These are phyloP conservation scores for Neurospora sp. DNA, from an alignment of 495 filamentous ascomycete genomes.

Conservation along the genomic window DNA sequence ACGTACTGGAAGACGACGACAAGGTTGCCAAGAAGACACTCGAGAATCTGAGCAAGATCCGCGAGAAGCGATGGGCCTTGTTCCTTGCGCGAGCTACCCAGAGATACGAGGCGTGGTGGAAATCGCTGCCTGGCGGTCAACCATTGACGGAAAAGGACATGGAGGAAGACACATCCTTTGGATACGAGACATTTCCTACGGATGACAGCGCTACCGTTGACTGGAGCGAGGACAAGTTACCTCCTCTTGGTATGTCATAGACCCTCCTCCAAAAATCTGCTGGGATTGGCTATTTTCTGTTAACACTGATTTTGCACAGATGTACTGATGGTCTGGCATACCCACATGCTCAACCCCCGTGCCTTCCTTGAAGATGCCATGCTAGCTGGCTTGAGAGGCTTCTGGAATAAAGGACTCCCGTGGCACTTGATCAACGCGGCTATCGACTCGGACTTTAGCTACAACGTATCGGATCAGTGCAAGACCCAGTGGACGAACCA, in stretches of 20 bases:
- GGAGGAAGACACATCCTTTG: slow-evolving; percentile 1
- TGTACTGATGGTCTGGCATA: slow-evolving; percentile 85
- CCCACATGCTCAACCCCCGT: slow-evolving; percentile 75
- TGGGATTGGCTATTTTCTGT: neutral
- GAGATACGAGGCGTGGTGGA: slow-evolving; percentile 68
- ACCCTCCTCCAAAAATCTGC: neutral
- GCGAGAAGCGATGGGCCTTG: slow-evolving; percentile 73
- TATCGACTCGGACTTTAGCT: slow-evolving; percentile 59
- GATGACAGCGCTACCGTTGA: slow-evolving; percentile 3
- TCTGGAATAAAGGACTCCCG: slow-evolving; percentile 62
- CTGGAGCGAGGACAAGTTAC: slow-evolving; percentile 25
- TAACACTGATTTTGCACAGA: slow-evolving; percentile 35
- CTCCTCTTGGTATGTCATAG: slow-evolving; percentile 28
- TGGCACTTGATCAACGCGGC: slow-evolving; percentile 54
- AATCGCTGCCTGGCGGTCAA: slow-evolving; percentile 16
- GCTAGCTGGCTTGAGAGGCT: slow-evolving; percentile 42
- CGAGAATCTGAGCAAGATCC: slow-evolving; percentile 38
- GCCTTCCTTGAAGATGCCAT: slow-evolving; percentile 71
- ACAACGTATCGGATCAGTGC: slow-evolving; percentile 40
- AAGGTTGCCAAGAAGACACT: slow-evolving; percentile 17
- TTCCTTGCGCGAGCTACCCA: slow-evolving; percentile 65
- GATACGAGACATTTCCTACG: slow-evolving; percentile 17
- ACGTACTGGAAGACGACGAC: slow-evolving; percentile 14
- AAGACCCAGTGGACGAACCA: slow-evolving; percentile 34
- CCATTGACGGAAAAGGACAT: slow-evolving; percentile 26